These are phyloP conservation scores for Ceratocystis smalleyi DNA, from an alignment of 2,329 filamentous ascomycete species.

Conservation along the genomic window DNA sequence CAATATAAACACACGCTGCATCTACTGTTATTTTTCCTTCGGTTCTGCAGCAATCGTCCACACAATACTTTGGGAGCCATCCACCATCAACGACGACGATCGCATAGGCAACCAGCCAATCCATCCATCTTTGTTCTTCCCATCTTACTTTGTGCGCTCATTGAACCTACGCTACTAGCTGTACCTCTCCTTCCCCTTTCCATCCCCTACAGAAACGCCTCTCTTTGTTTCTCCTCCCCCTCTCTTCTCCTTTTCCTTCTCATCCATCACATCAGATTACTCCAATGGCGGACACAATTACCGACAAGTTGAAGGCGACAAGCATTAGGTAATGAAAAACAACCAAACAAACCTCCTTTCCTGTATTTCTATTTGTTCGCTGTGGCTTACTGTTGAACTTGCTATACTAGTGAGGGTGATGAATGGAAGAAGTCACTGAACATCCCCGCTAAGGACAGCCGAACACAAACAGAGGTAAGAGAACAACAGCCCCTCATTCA, in stretches of 20 bases:
- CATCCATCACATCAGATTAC: constrained; percentile 20
- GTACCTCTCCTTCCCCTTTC: not conserved
- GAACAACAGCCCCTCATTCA: not conserved
- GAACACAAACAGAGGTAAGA: constrained; percentile 65
- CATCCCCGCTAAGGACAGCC: constrained; percentile 55
- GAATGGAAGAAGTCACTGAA: constrained; percentile 65
- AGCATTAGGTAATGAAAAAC: constrained; percentile 26
- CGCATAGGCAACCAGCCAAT: not conserved
- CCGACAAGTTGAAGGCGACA: constrained; percentile 30
- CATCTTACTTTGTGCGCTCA: not conserved
- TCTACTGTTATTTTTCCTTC: too few relatives aligned
- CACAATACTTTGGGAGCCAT: not conserved
- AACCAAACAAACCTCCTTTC: not conserved
- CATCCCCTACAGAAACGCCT: not conserved
- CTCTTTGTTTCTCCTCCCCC: not conserved
- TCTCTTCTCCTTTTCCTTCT: not conserved
- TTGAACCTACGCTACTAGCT: not conserved
- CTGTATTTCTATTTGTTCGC: not conserved
- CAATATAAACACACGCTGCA: not conserved
- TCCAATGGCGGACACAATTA: constrained; percentile 32
- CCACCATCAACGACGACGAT: not conserved
- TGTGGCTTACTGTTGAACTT: constrained; percentile 18
- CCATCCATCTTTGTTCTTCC: not conserved
- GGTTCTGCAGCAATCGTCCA: not conserved
- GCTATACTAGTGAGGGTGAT: constrained; percentile 30